Evolutionary conservation across 257 asterid species (phyloP), one percentile per base, ranked within the genome.

Genomic region (Plantago ovata): DNA sequence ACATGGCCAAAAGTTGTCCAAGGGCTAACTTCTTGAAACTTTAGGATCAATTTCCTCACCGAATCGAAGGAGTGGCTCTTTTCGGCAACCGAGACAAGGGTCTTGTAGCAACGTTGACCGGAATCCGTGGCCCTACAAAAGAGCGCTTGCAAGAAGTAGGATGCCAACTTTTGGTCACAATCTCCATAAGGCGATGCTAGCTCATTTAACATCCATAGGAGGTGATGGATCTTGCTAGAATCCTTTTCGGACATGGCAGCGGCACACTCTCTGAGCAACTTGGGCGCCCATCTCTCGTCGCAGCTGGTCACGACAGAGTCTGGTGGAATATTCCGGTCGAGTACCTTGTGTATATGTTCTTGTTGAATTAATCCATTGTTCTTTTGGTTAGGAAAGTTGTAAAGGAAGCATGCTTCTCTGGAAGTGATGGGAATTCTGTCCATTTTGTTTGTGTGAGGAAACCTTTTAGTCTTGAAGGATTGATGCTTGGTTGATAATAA

Each of bases 1-100:
- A 84, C 95, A 50, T 92, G 98, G 44, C 98, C 98, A 67, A 92
- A 92, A 16, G 93, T 92, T 24, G 85, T 81, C 98, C 98, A 92
- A 5, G 96, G 98, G 86, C 96, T 92, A 18, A 71, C 93, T 49
- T 92, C 98, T 44, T 92, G 98, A 55, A 92, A 92, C 40, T 77
- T 81, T 3, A 92, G 77, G 11, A 85, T 82, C 66, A 88, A 46
- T 13, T 62, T 74, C 33, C 93, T 50, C 0, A 81, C 62, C 2
- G 88, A 81, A 51, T 88, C 95, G 24, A 92, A 92, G 9, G 86
- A 73, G 49, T 79, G 82, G 62, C 70, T 72, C 62, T 74, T 84
- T 7, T 83, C 86, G 0, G 90, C 81, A 0, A 79, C 82, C 1
- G 94, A 66, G 10, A 66, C 60, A 63, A 88, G 87, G 77, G 96